Evolutionary conservation across 352 stramenopile species (phyloP).

Genomic region (Globisporangium spiculum): DNA sequence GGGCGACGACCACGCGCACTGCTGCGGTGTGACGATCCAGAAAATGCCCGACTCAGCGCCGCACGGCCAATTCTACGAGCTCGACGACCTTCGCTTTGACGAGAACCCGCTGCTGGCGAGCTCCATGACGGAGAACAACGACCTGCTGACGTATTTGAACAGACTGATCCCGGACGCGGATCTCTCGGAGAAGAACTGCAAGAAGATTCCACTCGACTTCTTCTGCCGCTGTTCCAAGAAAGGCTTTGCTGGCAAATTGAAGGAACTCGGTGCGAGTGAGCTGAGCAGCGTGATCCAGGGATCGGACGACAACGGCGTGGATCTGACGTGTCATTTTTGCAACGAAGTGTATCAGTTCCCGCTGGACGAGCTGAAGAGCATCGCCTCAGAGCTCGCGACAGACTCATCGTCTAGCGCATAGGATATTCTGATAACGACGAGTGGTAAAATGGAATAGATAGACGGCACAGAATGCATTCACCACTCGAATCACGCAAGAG

Average conservation of each 20-base stretch:
- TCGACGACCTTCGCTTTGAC: conserved; percentile 66
- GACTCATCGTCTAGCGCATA: background rate
- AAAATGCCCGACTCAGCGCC: conserved; percentile 65
- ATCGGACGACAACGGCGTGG: conserved; percentile 49
- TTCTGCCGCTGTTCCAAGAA: conserved; percentile 84
- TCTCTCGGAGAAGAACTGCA: conserved; percentile 52
- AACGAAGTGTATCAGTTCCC: conserved; percentile 78
- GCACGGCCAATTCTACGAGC: conserved; percentile 56
- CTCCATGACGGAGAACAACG: conserved; percentile 46
- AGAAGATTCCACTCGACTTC: conserved; percentile 71
- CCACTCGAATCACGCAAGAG: background rate
- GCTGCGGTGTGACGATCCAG: conserved; percentile 78
- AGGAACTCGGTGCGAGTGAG: conserved; percentile 46
- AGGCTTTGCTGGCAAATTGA: conserved; percentile 49
- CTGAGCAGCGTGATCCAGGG: conserved; percentile 50
- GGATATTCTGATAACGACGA: background rate
- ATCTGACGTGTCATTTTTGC: conserved; percentile 84
- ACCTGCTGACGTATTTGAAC: conserved; percentile 73
- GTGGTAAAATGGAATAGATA: conserved; percentile 2
- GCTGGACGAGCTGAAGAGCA: conserved; percentile 35
- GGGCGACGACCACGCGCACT: conserved; percentile 44
- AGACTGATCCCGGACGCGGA: conserved; percentile 68
- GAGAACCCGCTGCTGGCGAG: conserved; percentile 41
- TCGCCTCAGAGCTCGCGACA: conserved; percentile 14
- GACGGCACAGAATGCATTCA: background rate